A percentile compares a stretch with the other conserved stretches of the same genome.
These are phyloP conservation scores for Nakaseomyces bracarensis DNA, from an alignment of 1,139 yeast genomes.

Conservation along the genomic window DNA sequence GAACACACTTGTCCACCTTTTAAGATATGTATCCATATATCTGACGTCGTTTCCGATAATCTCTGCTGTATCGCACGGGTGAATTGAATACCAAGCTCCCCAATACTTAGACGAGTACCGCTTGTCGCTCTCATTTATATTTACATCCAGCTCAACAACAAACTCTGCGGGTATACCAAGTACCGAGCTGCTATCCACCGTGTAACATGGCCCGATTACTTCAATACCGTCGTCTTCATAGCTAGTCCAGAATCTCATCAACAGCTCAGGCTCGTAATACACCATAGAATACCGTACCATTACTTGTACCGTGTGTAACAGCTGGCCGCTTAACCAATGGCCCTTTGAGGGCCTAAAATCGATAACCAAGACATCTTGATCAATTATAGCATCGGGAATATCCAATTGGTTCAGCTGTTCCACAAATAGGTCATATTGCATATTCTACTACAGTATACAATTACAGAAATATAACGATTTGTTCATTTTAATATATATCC, in stretches of 20 bases:
- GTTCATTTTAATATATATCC: too few species aligned
- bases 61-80: constrained; percentile 26
- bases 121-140: background rate
- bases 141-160: background rate
- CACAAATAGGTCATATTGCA: background rate
- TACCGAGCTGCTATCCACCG: background rate
- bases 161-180: background rate
- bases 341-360: background rate
- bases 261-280: background rate
- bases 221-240: background rate
- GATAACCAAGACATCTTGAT: background rate
- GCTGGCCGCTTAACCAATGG: background rate
- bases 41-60: constrained; percentile 17
- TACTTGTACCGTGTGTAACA: background rate
- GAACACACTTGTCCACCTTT: constrained; percentile 2
- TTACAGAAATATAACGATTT: too few species aligned
- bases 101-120: background rate
- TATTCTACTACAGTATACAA: too few species aligned
- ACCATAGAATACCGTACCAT: background rate
- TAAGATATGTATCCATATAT: background rate
- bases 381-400: background rate
- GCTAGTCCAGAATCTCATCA: background rate
- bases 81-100: constrained; percentile 23
- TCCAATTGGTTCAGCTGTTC: background rate
- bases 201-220: background rate